Evolutionary conservation across 83 land plant genomes (phyloP).

Genomic region (Isoetes engelmannii): DNA sequence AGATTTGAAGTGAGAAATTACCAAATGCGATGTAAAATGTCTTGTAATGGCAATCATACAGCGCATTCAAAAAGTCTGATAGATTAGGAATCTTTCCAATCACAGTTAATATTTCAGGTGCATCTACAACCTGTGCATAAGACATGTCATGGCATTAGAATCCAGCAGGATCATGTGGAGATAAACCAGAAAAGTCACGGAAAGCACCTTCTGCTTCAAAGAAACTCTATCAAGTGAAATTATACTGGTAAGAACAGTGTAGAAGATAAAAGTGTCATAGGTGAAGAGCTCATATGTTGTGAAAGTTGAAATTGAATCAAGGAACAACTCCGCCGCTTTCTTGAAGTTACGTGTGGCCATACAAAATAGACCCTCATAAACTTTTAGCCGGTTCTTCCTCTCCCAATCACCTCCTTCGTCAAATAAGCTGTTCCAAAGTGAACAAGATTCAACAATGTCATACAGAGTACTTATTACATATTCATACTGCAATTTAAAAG

Average conservation of each 20-base stretch:
- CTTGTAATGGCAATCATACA: conserved; percentile 85
- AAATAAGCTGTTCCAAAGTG: conserved; percentile 48
- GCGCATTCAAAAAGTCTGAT: conserved; percentile 79
- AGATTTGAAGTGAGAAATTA: conserved; percentile 39
- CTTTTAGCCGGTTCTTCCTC: conserved; percentile 91
- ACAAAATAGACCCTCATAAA: conserved; percentile 90
- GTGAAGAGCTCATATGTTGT: conserved; percentile 94
- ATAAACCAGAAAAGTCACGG: too few relatives aligned
- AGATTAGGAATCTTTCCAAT: conserved; percentile 81
- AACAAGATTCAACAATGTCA: background rate
- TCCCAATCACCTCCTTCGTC: conserved; percentile 99
- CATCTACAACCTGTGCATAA: conserved; percentile 77
- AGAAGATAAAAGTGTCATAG: conserved; percentile 91
- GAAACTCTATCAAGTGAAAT: conserved; percentile 93
- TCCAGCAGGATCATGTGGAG: too few relatives aligned
- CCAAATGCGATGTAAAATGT: conserved; percentile 88
- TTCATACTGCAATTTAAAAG: background rate
- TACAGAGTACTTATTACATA: conserved; percentile 9
- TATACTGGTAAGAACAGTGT: conserved; percentile 87
- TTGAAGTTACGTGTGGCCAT: conserved; percentile 95
- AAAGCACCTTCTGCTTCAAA: conserved; percentile 89
- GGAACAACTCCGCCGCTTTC: conserved; percentile 76
- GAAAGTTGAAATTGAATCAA: conserved; percentile 97
- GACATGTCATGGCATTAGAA: too few relatives aligned
- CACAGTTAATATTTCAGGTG: conserved; percentile 90